A percentile compares a stretch with the other conserved stretches of the same genome.
Evolutionary conservation across 331 rosid species (phyloP).

Genomic region (Quercus tomentella): DNA sequence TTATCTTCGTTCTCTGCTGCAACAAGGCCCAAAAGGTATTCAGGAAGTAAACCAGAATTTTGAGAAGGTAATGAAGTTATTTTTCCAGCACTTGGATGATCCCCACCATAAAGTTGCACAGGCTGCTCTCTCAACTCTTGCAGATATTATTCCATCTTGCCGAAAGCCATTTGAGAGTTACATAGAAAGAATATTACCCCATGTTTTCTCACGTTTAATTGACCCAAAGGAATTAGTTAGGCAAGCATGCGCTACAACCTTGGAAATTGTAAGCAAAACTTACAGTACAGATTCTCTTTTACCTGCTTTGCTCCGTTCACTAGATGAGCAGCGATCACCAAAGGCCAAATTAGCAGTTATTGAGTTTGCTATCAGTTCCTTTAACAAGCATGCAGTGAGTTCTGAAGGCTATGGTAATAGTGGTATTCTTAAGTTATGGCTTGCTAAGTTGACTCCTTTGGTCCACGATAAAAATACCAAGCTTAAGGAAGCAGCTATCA

Average conservation of each 20-base stretch:
- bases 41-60: conserved; percentile 88
- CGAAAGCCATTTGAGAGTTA: conserved; percentile 96
- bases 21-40: conserved; percentile 91
- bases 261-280: conserved; percentile 86
- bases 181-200: conserved; percentile 95
- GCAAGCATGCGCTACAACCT: conserved; percentile 85
- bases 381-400: conserved; percentile 79
- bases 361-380: conserved; percentile 83
- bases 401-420: conserved; percentile 84
- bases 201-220: conserved; percentile 93
- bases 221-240: conserved; percentile 97
- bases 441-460: conserved; percentile 85
- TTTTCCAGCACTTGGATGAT: conserved; percentile 98
- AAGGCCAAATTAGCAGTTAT: conserved; percentile 98
- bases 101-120: conserved; percentile 99
- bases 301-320: conserved; percentile 94
- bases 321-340: conserved; percentile 97
- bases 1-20: conserved; percentile 87
- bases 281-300: conserved; percentile 88
- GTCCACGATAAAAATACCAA: conserved; percentile 88
- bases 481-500: conserved; percentile 90
- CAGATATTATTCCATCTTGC: conserved; percentile 89
- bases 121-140: conserved; percentile 96
- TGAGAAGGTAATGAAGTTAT: conserved; percentile 99
- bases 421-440: conserved; percentile 97